Evolutionary conservation across 148 eudicot species (phyloP).

Genomic region (Amaranthus hypochondriacus): DNA sequence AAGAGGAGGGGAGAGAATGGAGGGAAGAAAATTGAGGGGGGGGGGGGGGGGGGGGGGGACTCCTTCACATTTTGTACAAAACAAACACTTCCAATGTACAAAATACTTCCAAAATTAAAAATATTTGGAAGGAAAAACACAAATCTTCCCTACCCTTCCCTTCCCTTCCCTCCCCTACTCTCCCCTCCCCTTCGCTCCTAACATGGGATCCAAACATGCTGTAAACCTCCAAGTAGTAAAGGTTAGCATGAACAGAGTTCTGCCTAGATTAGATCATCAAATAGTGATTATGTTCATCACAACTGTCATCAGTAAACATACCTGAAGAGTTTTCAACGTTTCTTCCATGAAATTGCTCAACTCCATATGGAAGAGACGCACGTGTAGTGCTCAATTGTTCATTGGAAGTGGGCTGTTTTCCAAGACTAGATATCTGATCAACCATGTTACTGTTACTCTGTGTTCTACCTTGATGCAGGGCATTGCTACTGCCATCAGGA

Average conservation of each 20-base stretch:
- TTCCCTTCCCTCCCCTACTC: too few relatives aligned
- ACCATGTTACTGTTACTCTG: constrained; percentile 22
- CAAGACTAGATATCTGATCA: constrained; percentile 25
- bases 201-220: too few relatives aligned
- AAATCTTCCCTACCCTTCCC: too few relatives aligned
- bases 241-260: background rate
- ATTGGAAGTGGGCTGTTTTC: constrained; percentile 14
- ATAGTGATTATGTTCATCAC: background rate
- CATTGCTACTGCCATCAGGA: constrained; percentile 33
- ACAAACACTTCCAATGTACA: too few relatives aligned
- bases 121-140: too few relatives aligned
- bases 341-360: constrained; percentile 40
- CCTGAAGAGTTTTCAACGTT: constrained; percentile 42
- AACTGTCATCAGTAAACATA: constrained; percentile 22
- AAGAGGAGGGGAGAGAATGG: too few relatives aligned
- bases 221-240: background rate
- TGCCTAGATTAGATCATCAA: background rate
- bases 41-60: too few relatives aligned
- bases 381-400: constrained; percentile 23
- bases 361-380: constrained; percentile 30
- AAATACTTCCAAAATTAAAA: too few relatives aligned
- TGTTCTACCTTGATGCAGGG: constrained; percentile 33
- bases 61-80: too few relatives aligned
- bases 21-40: too few relatives aligned
- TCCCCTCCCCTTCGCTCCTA: too few relatives aligned